A percentile compares a stretch with the other conserved stretches of the same genome.
These are phyloP conservation scores for Colletotrichum tanaceti DNA, from an alignment of 2,329 filamentous ascomycete species.

Conservation along the genomic window DNA sequence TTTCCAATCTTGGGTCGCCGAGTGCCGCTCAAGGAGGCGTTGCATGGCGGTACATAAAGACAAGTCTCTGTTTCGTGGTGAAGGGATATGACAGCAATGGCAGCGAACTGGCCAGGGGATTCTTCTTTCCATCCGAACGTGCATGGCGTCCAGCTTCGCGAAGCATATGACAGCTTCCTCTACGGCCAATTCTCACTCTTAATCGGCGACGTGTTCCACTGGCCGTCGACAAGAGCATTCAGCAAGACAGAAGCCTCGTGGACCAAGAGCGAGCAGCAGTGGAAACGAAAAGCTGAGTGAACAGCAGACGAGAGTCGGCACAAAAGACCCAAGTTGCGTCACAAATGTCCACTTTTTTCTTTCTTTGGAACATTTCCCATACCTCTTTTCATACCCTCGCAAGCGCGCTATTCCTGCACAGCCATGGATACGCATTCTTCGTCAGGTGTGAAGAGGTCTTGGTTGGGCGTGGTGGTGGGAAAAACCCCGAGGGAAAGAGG, in stretches of 20 bases:
- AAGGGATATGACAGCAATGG: conserved; percentile 12
- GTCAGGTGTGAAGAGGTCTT: conserved; percentile 10
- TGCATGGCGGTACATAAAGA: conserved; percentile 4
- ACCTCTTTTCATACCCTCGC: neutral
- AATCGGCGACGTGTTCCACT: neutral
- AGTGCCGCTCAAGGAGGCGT: conserved; percentile 8
- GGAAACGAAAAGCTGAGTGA: neutral
- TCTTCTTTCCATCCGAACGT: neutral
- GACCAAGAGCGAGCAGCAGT: neutral
- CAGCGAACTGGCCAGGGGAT: neutral
- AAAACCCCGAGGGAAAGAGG: neutral
- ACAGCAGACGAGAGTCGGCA: conserved; percentile 7
- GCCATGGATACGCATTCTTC: conserved; percentile 39
- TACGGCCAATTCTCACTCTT: neutral
- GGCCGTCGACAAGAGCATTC: neutral
- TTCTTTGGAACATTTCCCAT: neutral
- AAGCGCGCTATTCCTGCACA: conserved; percentile 28
- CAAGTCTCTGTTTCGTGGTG: neutral
- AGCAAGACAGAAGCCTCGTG: neutral
- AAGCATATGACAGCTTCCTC: neutral
- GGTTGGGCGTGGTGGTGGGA: conserved; percentile 6
- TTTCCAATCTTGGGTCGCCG: conserved; percentile 6
- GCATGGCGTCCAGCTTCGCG: neutral
- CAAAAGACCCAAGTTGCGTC: conserved; percentile 18
- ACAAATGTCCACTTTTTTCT: conserved; percentile 10